Evolutionary conservation across 78 protist species (phyloP), one percentile per base, ranked within the genome.

Genomic region (slime mould (Dictyostelium discoideum)): DNA sequence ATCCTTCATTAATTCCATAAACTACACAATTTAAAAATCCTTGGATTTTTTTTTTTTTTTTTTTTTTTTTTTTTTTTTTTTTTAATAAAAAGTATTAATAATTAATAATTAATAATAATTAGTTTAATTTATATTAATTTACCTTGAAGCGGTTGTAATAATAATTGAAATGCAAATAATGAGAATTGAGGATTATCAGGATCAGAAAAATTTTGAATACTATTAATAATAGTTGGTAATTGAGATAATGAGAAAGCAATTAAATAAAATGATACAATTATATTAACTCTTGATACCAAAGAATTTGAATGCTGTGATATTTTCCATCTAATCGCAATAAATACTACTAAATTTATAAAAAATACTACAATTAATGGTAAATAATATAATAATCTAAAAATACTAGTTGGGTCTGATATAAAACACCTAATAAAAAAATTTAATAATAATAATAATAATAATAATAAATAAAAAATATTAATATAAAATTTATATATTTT

Each of bases 101-200:
- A 46, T n/a, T n/a, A n/a, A n/a, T n/a, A n/a, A n/a, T n/a, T 46
- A 24, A 26, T 29, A 74, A 54, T 9, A 46, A 46, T 46, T 46
- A 46, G 6, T 46, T 42, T 42, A 42, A 42, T 42, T 42, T 32
- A 32, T 32, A 32, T 32, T 46, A 46, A 54, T 20, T 60, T 76
- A 81, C 96, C 96, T 57, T 93, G 96, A 11, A 87, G 89, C n/a
- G 96, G 96, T 60, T 93, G 96, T 46, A 93, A 78, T 40, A 93
- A 39, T 24, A 87, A 32, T 85, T 93, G 96, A 50, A 85, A 74
- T 3, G 87, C 85, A 84, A 77, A 93, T 44, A 93, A 60, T 8
- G 74, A 18, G 37, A 60, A 93, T 42, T 42, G 67, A 57, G 96
- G 96, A n/a, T 85, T 44, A 13, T 39, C 39, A n/a, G 96, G 96